Evolutionary conservation across 2,329 filamentous ascomycete species (phyloP), one percentile per base, ranked within the genome.

Genomic region (Plenodomus tracheiphilus): DNA sequence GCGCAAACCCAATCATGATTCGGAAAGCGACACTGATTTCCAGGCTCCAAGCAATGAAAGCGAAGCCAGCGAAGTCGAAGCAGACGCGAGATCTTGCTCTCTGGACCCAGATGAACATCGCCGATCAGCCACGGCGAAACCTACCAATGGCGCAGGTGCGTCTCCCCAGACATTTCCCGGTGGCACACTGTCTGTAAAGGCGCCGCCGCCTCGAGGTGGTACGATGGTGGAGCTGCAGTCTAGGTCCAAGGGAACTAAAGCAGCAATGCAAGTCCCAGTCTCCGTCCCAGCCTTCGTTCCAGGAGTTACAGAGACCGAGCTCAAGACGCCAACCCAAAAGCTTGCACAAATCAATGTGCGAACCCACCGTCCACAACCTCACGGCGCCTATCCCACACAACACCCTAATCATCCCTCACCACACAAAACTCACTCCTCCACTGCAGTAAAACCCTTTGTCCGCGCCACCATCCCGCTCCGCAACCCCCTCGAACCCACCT

Each of bases 11-110:
- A 67, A 65, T 56, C 55, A 69, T 9, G 65, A 64, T 15, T 70
- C 73, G 20, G 76, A 75, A 15, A 75, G 71, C 48, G 78, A 80
- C 54, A 81, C 78, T 15, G 78, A 79, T 54, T 81, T 80, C 58
- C 76, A 78, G 42, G 71, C 68, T 25, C 71, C 66, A 1, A 58
- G 61, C 11, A 59, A 65, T 13, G 66, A 66, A 35, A 62, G 61
- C 28, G 60, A 61, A 5, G 35, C 35, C 16, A 20, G 18, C 8
- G 35, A 37, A 11, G 13, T 11, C 15, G 28, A 32, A 32, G 9
- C 8, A 32, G 15, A 32, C 11, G 28, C 28, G 6, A 6, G 28
- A 6, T 32, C 28, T 15, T 8, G 28, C 28, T 32, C 28, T 11
- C 28, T 15, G 6, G 11, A 11, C 28, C 28, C 28, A 8, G 28